Conservation (phyloP, 768 basidiomycete species). For the Leucosporidium creatinivorum region DNA sequence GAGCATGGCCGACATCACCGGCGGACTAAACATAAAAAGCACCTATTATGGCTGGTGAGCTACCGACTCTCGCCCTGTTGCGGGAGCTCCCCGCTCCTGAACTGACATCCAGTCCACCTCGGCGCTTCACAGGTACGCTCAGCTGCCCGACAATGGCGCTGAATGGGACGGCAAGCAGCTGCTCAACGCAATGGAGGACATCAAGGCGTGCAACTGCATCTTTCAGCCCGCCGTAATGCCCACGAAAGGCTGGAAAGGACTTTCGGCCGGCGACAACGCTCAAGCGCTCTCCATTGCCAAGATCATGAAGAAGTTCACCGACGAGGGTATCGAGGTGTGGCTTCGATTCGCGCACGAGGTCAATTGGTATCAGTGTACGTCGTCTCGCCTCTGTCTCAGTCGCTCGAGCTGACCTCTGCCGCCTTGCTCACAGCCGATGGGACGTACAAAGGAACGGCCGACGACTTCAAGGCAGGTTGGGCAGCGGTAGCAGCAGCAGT, state of each 20-base stretch:
- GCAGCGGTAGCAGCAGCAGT: constrained; percentile 32
- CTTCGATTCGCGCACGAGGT: constrained; percentile 37
- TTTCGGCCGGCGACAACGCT: constrained; percentile 26
- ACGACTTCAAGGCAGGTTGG: constrained; percentile 37
- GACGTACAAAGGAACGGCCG: constrained; percentile 31
- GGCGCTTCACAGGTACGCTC: too few relatives aligned
- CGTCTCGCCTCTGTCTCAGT: too few relatives aligned
- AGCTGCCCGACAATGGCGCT: too few relatives aligned
- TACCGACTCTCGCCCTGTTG: too few relatives aligned
- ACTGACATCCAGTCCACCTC: too few relatives aligned
- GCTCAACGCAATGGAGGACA: too few relatives aligned
- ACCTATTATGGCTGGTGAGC: too few relatives aligned
- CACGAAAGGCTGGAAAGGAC: constrained; percentile 26
- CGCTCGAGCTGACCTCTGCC: background rate
- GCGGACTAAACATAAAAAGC: too few relatives aligned
- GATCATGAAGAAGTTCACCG: constrained; percentile 38
- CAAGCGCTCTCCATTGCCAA: constrained; percentile 33
- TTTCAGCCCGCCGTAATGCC: constrained; percentile 36
- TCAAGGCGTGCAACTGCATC: background rate
- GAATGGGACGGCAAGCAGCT: too few relatives aligned
- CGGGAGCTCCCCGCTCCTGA: too few relatives aligned
- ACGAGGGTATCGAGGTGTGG: constrained; percentile 37
- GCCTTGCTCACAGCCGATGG: constrained; percentile 10
- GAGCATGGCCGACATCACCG: too few relatives aligned
- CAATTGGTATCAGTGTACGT: background rate